Evolutionary conservation across 2,329 filamentous ascomycete species (phyloP).

Genomic region (Botrytis aclada): DNA sequence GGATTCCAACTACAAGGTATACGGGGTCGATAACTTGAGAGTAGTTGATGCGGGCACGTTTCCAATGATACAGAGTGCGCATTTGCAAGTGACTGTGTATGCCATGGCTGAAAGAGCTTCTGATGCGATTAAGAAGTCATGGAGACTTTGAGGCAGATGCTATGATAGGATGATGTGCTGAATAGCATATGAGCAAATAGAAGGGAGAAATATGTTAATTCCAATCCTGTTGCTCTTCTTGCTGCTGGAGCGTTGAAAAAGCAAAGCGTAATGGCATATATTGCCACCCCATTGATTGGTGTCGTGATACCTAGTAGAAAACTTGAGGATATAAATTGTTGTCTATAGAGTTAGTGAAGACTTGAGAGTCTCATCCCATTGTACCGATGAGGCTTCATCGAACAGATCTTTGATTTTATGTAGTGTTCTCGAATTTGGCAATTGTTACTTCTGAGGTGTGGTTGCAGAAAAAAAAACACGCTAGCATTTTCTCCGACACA

Average conservation of each 20-base stretch:
- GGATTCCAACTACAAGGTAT: conserved; percentile 24
- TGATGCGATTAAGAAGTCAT: conserved; percentile 19
- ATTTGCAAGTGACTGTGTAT: conserved; percentile 26
- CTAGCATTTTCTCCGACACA: not conserved
- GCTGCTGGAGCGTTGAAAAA: not conserved
- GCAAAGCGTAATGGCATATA: not conserved
- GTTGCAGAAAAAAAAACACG: not conserved
- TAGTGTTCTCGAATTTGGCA: not conserved
- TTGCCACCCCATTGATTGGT: not conserved
- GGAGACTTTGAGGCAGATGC: not conserved
- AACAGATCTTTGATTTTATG: not conserved
- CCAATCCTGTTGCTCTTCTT: not conserved
- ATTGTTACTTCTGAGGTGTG: not conserved
- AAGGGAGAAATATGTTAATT: too few relatives aligned
- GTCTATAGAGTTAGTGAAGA: not conserved
- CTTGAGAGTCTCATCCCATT: not conserved
- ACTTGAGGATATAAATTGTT: not conserved
- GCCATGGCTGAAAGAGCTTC: conserved; percentile 27
- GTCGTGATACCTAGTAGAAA: not conserved
- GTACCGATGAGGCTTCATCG: not conserved
- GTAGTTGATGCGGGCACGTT: conserved; percentile 31
- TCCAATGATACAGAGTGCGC: conserved; percentile 23
- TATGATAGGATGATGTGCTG: not conserved
- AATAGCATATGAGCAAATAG: not conserved
- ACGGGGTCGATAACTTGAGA: conserved; percentile 23